phyloP scores from a whole-genome alignment of 768 basidiomycete genomes.

The Trametes sanguinea region DNA sequence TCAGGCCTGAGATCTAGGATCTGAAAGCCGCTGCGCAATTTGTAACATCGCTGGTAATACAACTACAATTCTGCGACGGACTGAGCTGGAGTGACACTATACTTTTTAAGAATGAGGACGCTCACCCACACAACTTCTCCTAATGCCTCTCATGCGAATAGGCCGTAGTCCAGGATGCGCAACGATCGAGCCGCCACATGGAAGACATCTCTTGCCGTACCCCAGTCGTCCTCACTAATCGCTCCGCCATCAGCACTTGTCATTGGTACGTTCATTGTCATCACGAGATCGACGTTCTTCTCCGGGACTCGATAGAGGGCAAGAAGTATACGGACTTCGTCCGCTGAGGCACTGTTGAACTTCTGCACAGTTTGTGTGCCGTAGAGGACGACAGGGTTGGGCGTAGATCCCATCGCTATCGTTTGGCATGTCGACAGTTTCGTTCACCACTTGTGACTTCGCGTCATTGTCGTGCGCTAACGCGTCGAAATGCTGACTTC shows the following conservation, averaged over 20 bases:
- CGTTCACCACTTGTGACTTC: slow-evolving; percentile 46
- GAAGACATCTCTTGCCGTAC: slow-evolving; percentile 14
- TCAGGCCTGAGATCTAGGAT: too few relatives aligned
- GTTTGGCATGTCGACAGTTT: slow-evolving; percentile 43
- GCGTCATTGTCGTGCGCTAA: slow-evolving; percentile 92
- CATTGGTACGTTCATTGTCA: slow-evolving; percentile 81
- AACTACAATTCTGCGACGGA: too few relatives aligned
- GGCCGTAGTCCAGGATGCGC: slow-evolving; percentile 25
- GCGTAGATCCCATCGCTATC: slow-evolving; percentile 45
- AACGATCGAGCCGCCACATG: slow-evolving; percentile 21
- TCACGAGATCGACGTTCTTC: slow-evolving; percentile 79
- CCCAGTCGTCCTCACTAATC: slow-evolving; percentile 30
- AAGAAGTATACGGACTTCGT: slow-evolving; percentile 75
- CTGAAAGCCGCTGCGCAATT: too few relatives aligned
- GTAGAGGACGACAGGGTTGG: slow-evolving; percentile 58
- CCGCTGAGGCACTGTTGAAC: slow-evolving; percentile 62
- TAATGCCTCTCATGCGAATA: slow-evolving; percentile 22
- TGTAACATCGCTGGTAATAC: too few relatives aligned
- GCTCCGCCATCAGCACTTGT: slow-evolving; percentile 46
- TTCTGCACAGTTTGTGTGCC: slow-evolving; percentile 78
- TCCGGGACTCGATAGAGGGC: slow-evolving; percentile 77
- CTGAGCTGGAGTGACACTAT: not conserved
- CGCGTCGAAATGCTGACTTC: slow-evolving; percentile 90
- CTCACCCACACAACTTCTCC: not conserved
- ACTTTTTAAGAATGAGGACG: too few relatives aligned